Percentiles rank a stretch among this genome's conserved stretches.
These are phyloP conservation scores for Lantana camara DNA, from an alignment of 257 asterid genomes.

Conservation along the genomic window DNA sequence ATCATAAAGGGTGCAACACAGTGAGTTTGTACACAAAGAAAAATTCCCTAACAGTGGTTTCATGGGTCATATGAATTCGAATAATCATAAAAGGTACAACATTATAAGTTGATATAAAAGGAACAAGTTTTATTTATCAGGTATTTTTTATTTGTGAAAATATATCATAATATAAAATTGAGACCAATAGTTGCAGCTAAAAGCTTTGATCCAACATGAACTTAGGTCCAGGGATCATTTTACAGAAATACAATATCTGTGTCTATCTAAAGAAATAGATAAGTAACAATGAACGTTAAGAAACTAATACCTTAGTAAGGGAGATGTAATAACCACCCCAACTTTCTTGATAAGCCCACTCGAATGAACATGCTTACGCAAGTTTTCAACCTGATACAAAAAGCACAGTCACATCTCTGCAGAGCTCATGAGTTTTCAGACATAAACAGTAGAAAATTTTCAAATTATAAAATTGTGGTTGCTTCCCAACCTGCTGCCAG, in stretches of 20 bases:
- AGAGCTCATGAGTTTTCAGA: conserved; percentile 13
- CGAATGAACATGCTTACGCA: conserved; percentile 78
- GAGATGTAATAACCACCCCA: conserved; percentile 87
- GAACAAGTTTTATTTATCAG: background rate
- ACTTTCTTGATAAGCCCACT: conserved; percentile 77
- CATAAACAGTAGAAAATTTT: conserved; percentile 1
- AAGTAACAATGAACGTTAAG: background rate
- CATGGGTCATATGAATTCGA: conserved; percentile 63
- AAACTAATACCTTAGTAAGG: conserved; percentile 67
- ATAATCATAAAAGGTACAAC: conserved; percentile 21
- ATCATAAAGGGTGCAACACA: conserved; percentile 15
- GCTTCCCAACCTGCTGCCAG: conserved; percentile 76
- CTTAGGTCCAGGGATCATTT: background rate
- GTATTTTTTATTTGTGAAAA: background rate
- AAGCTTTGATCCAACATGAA: background rate
- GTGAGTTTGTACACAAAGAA: conserved; percentile 1
- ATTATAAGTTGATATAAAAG: conserved; percentile 8
- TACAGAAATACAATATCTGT: background rate
- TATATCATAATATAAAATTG: too few species aligned
- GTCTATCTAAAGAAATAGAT: background rate
- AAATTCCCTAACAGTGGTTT: conserved; percentile 87
- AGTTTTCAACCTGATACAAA: conserved; percentile 76
- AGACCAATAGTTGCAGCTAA: conserved; percentile 6
- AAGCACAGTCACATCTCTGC: conserved; percentile 25
- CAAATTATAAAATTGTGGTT: conserved; percentile 14